Conservation (phyloP, 768 basidiomycete genomes). For the Suillus subluteus region DNA sequence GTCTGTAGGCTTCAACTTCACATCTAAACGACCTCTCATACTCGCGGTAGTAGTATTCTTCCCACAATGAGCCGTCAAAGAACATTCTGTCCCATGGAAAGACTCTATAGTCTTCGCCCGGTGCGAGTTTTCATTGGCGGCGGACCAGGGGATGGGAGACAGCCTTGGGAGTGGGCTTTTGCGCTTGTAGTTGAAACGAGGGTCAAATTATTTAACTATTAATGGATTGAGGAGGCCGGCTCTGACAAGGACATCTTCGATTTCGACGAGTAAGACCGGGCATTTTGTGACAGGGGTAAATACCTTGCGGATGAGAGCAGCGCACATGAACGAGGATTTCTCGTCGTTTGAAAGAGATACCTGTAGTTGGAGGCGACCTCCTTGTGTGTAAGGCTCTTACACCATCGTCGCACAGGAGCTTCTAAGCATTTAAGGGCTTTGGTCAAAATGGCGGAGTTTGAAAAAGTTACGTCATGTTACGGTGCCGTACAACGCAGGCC, state of each 20-base stretch:
- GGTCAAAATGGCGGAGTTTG: too few relatives aligned
- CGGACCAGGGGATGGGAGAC: not conserved
- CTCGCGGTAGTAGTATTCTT: not conserved
- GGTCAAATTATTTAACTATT: not conserved
- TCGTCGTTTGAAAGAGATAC: not conserved
- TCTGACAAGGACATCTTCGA: not conserved
- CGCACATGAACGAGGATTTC: not conserved
- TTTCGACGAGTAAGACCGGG: slow-evolving; percentile 7
- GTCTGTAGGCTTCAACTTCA: slow-evolving; percentile 1
- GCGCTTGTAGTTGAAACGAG: not conserved
- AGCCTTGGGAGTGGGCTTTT: not conserved
- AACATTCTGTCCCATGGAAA: not conserved
- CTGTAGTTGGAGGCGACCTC: not conserved
- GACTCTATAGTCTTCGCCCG: not conserved
- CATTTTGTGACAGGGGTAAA: slow-evolving; percentile 9
- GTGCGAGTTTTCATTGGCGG: not conserved
- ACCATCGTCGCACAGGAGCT: too few relatives aligned
- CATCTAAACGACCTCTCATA: not conserved
- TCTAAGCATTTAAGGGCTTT: too few relatives aligned
- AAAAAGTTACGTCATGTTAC: too few relatives aligned
- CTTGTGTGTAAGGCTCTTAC: not conserved
- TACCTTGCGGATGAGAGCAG: not conserved
- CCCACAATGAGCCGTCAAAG: not conserved
- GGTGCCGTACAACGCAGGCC: too few relatives aligned
- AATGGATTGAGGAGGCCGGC: not conserved